Evolutionary conservation across 768 basidiomycete species (phyloP).

Genomic region (Naematelia aurantialba): DNA sequence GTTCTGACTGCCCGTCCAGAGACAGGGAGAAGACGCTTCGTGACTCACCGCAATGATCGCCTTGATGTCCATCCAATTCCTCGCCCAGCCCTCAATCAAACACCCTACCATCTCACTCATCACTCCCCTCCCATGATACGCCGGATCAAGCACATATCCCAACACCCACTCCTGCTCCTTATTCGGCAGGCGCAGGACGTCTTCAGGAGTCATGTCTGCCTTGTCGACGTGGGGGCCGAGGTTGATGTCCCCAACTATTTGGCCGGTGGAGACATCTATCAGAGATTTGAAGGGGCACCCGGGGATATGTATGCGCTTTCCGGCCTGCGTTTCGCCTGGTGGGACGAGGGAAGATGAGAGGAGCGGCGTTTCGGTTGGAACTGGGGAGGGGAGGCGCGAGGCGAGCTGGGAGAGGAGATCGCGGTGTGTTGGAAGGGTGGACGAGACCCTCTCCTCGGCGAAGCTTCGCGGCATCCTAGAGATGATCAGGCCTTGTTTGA

Average conservation of each 20-base stretch:
- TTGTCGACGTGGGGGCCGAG: slow-evolving; percentile 1
- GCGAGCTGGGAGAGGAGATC: slow-evolving; percentile 3
- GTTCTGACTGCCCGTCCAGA: background rate
- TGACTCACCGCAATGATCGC: slow-evolving; percentile 14
- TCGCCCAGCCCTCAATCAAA: slow-evolving; percentile 14
- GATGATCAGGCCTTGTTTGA: background rate
- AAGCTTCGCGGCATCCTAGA: slow-evolving; percentile 1
- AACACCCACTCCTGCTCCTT: slow-evolving; percentile 16
- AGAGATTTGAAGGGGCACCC: slow-evolving; percentile 13
- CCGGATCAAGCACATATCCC: slow-evolving; percentile 13
- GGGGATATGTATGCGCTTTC: background rate
- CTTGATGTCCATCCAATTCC: slow-evolving; percentile 16
- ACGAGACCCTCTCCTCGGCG: slow-evolving; percentile 5
- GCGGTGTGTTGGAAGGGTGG: background rate
- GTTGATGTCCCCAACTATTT: slow-evolving; percentile 10
- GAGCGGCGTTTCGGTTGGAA: background rate
- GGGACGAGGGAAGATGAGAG: background rate
- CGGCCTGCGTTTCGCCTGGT: too few relatives aligned
- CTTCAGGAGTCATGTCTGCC: slow-evolving; percentile 3
- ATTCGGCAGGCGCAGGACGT: background rate
- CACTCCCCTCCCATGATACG: slow-evolving; percentile 5
- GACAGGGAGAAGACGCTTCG: background rate
- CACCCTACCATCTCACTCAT: slow-evolving; percentile 19
- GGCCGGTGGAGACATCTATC: background rate
- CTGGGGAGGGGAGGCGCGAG: background rate